Evolutionary conservation across 495 filamentous ascomycete genomes (phyloP).

Genomic region (Terfezia boudieri): DNA sequence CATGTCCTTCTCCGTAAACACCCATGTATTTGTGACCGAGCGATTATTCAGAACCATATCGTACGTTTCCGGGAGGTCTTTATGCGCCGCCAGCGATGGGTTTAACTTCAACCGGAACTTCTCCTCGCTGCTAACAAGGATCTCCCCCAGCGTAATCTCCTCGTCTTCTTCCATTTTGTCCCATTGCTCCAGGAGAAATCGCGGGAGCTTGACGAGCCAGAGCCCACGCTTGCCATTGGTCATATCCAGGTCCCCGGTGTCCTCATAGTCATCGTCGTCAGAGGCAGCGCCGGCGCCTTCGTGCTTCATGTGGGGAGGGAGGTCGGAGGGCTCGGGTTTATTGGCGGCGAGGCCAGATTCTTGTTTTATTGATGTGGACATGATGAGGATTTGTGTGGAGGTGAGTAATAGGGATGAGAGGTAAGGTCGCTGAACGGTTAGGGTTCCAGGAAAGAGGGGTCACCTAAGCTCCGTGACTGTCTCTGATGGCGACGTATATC

Average conservation of each 20-base stretch:
- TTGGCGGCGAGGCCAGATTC: neutral
- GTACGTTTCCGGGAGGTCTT: slow-evolving; percentile 62
- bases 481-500: no score
- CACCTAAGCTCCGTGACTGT: no score
- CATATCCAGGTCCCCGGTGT: slow-evolving; percentile 17
- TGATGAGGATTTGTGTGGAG: no score
- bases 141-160: slow-evolving; percentile 15
- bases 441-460: no score
- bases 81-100: slow-evolving; percentile 10
- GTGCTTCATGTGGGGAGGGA: neutral
- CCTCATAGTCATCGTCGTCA: slow-evolving; percentile 16
- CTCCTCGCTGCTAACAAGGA: slow-evolving; percentile 3
- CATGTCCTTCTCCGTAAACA: slow-evolving; percentile 82
- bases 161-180: slow-evolving; percentile 19
- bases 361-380: neutral
- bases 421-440: no score
- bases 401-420: no score
- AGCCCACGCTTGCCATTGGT: slow-evolving; percentile 9
- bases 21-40: slow-evolving; percentile 50
- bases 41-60: slow-evolving; percentile 42
- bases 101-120: slow-evolving; percentile 14
- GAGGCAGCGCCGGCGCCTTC: neutral
- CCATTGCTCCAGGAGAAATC: slow-evolving; percentile 17
- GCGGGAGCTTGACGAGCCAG: slow-evolving; percentile 17
- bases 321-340: neutral